Evolutionary conservation across 140 eudicot species (phyloP).

Genomic region (Stevia rebaudiana): DNA sequence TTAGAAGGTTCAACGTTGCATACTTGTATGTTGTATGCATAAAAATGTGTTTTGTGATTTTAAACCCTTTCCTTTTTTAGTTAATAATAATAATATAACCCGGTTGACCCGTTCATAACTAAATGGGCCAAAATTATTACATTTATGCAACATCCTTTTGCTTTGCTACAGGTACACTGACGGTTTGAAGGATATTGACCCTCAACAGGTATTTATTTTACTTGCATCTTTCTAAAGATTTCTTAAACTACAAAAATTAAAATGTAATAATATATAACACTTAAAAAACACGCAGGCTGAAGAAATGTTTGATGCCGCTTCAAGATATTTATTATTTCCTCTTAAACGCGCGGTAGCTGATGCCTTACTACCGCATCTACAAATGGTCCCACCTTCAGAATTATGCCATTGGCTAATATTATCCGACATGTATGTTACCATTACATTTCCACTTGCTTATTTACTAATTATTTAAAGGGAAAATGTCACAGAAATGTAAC

Average conservation of each 20-base stretch:
- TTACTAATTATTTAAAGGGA: too few relatives aligned
- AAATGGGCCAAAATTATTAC: too few relatives aligned
- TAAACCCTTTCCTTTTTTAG: too few relatives aligned
- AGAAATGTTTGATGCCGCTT: constrained; percentile 95
- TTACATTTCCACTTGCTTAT: too few relatives aligned
- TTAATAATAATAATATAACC: too few relatives aligned
- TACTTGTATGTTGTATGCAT: too few relatives aligned
- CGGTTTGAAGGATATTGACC: constrained; percentile 58
- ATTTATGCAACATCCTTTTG: constrained; percentile 8
- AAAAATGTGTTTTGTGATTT: too few relatives aligned
- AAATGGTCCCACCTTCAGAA: constrained; percentile 76
- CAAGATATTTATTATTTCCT: constrained; percentile 87
- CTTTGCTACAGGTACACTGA: constrained; percentile 73
- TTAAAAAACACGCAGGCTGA: constrained; percentile 56
- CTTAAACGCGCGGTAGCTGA: constrained; percentile 97
- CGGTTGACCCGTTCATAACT: too few relatives aligned
- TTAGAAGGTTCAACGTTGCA: too few relatives aligned
- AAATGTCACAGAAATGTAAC: too few relatives aligned
- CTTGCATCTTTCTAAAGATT: neutral
- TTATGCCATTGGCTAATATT: constrained; percentile 77
- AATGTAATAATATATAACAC: neutral
- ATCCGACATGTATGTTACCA: constrained; percentile 68
- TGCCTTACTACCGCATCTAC: constrained; percentile 72
- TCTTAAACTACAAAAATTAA: neutral
- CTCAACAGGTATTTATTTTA: constrained; percentile 65